Conservation (phyloP, 352 stramenopile species). For the Phytophthora melonis region DNA sequence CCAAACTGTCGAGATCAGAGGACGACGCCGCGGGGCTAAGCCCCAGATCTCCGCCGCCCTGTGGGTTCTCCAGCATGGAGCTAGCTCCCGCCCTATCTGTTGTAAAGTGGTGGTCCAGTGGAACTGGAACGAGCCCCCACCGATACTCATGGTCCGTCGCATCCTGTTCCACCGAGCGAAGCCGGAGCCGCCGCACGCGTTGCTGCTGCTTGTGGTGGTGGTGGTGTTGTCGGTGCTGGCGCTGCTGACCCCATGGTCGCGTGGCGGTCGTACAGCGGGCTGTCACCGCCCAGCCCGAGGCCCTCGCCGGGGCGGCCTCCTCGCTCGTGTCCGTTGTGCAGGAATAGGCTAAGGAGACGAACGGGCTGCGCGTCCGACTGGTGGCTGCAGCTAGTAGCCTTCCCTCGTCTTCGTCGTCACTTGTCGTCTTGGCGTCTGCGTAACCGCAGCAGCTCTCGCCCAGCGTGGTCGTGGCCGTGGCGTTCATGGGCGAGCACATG, state of each 20-base stretch:
- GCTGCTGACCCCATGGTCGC: slow-evolving; percentile 1
- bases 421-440: slow-evolving; percentile 25
- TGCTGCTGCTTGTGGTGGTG: slow-evolving; percentile 4
- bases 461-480: slow-evolving; percentile 64
- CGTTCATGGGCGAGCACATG: slow-evolving; percentile 80
- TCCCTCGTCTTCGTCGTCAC: slow-evolving; percentile 26
- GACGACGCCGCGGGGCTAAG: slow-evolving; percentile 39
- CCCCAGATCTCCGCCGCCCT: slow-evolving; percentile 36
- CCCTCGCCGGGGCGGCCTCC: slow-evolving; percentile 28
- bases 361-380: slow-evolving; percentile 30
- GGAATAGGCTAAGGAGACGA: slow-evolving; percentile 74
- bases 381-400: background rate
- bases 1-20: slow-evolving; percentile 41
- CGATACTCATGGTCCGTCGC: slow-evolving; percentile 41
- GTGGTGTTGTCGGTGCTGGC: background rate
- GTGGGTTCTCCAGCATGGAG: slow-evolving; percentile 47
- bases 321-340: slow-evolving; percentile 79
- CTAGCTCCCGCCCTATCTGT: slow-evolving; percentile 7
- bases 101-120: slow-evolving; percentile 31
- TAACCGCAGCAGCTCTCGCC: slow-evolving; percentile 69
- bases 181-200: slow-evolving; percentile 31
- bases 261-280: slow-evolving; percentile 33
- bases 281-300: slow-evolving; percentile 5
- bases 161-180: slow-evolving; percentile 62
- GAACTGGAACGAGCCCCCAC: slow-evolving; percentile 53